These are phyloP conservation scores for Candida gorgasii DNA, from an alignment of 805 yeast species.

Conservation along the genomic window DNA sequence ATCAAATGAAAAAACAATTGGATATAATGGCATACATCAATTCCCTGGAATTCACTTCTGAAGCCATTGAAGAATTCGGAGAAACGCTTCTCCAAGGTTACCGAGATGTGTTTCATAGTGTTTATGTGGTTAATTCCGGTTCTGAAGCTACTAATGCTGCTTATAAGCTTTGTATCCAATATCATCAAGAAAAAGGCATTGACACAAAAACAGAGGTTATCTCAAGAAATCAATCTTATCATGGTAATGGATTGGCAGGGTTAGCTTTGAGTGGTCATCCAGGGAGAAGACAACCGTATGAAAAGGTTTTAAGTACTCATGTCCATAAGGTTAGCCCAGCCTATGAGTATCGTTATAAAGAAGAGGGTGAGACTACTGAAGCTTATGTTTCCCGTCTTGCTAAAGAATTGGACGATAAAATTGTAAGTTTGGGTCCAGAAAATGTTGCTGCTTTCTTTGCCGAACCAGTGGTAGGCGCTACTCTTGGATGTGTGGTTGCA, in stretches of 20 bases:
- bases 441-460: conserved; percentile 44
- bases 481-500: conserved; percentile 40
- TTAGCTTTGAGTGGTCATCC: conserved; percentile 31
- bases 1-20: conserved; percentile 40
- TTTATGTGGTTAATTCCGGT: conserved; percentile 64
- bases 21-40: conserved; percentile 20
- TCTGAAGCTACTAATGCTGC: conserved; percentile 44
- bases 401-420: conserved; percentile 42
- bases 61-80: conserved; percentile 40
- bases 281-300: conserved; percentile 34
- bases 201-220: conserved; percentile 42
- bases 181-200: conserved; percentile 41
- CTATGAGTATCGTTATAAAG: conserved; percentile 30
- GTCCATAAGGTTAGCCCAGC: conserved; percentile 26
- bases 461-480: conserved; percentile 50
- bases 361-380: conserved; percentile 37
- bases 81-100: neutral
- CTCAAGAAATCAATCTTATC: conserved; percentile 47
- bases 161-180: conserved; percentile 27
- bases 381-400: conserved; percentile 39
- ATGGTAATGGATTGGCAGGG: conserved; percentile 51
- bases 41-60: conserved; percentile 38
- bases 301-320: conserved; percentile 23
- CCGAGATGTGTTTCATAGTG: conserved; percentile 32
- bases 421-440: conserved; percentile 44